Percentiles rank a stretch among this genome's conserved stretches.
Conservation (phyloP, 495 filamentous ascomycete genomes). For the Penicillium waksmanii region DNA sequence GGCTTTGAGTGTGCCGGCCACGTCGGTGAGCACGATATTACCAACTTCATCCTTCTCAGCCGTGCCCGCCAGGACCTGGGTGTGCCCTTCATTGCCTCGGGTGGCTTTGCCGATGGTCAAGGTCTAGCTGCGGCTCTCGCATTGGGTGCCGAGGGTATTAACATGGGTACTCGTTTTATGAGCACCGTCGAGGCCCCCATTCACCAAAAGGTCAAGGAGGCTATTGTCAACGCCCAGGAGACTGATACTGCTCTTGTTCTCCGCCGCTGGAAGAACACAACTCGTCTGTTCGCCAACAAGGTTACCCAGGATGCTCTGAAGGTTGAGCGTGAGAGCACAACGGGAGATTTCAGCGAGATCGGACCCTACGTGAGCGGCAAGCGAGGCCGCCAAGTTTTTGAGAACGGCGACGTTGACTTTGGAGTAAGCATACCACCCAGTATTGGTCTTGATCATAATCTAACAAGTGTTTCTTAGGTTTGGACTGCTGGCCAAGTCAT, state of each 20-base stretch:
- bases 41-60: conserved; percentile 92
- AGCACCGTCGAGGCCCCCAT: conserved; percentile 91
- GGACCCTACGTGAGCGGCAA: conserved; percentile 90
- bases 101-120: conserved; percentile 93
- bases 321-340: conserved; percentile 81
- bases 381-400: conserved; percentile 86
- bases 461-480: conserved; percentile 44
- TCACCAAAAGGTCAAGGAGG: conserved; percentile 88
- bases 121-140: conserved; percentile 90
- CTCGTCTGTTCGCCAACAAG: conserved; percentile 86
- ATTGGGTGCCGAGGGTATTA: conserved; percentile 92
- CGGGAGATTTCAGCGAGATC: conserved; percentile 90
- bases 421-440: conserved; percentile 65
- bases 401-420: conserved; percentile 88
- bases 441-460: neutral
- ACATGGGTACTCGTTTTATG: conserved; percentile 94
- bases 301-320: conserved; percentile 77
- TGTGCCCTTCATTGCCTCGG: conserved; percentile 92
- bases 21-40: conserved; percentile 95
- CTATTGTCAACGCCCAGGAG: conserved; percentile 87
- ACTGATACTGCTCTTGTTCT: conserved; percentile 89
- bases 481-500: conserved; percentile 76
- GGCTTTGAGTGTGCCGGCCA: conserved; percentile 98
- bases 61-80: conserved; percentile 82
- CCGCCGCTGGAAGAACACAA: conserved; percentile 91